Evolutionary conservation across 1,284 basidiomycete genomes (phyloP), one percentile per base, ranked within the genome.

Genomic region (Melampsora larici-populina): DNA sequence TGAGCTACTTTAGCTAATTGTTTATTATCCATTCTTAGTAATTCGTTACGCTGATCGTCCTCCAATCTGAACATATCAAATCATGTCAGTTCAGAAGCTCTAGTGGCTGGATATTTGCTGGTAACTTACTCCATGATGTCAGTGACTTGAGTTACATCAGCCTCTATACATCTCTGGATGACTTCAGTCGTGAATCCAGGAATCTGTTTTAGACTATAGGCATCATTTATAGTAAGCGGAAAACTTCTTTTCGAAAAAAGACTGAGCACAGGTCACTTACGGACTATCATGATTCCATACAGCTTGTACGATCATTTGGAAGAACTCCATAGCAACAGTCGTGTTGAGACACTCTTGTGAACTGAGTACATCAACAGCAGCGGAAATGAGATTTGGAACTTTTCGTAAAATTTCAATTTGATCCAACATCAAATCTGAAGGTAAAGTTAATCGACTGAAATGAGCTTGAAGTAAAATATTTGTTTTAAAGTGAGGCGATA

Each of bases 301-400:
- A 0, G 92, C 95, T 85, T 99, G 97, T 1, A 98, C 94, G 84
- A 93, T 94, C 96, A 99, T 99, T 85, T 99, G 97, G n/a, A 91
- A 92, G 78, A 99, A 84, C 85, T 99, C 97, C 97, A 99, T 99
- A 0, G 95, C 96, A 68, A 95, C 92, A 18, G 98, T 86, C 0
- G 95, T 96, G 82, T 91, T 96, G 81, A 99, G 85, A 90, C 90
- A 96, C 2, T 92, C 94, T 82, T 97, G 97, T 67, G 91, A 94
- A 5, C 92, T 94, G 93, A 99, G 94, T 79, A 99, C 96, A 83
- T 98, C 96, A 48, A 98, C 95, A 82, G 93, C 95, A 1, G 96
- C 94, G 2, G 78, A 76, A 81, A 69, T 80, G 1, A 84, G 79
- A 24, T 93, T 96, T 79, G 97, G 87, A 40, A 97, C 90, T 84